Percentiles rank a stretch among this genome's conserved stretches.
Conservation (phyloP, 83 land plant genomes). For the Picea abies region DNA sequence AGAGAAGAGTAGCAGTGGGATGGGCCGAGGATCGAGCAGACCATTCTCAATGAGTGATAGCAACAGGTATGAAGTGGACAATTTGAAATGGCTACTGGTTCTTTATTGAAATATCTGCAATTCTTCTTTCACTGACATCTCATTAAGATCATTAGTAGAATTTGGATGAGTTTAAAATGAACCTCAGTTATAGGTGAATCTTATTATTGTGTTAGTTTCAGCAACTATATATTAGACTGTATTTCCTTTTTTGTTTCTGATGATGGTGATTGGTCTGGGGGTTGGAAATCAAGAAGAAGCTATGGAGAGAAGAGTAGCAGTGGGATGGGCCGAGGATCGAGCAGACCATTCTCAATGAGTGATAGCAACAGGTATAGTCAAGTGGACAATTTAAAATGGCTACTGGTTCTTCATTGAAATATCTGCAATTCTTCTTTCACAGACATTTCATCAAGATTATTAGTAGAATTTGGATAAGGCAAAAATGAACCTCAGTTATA, state of each 20-base stretch:
- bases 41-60: slow-evolving; percentile 33
- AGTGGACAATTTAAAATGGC: not conserved
- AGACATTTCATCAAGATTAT: not conserved
- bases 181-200: not conserved
- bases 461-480: not conserved
- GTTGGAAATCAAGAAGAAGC: slow-evolving; percentile 27
- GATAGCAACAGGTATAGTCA: slow-evolving; percentile 47
- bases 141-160: not conserved
- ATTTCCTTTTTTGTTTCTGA: not conserved
- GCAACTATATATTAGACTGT: not conserved
- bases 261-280: too few relatives aligned
- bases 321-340: slow-evolving; percentile 39
- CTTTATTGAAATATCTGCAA: not conserved
- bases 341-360: slow-evolving; percentile 31
- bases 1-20: slow-evolving; percentile 45
- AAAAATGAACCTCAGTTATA: not conserved
- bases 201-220: not conserved
- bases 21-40: slow-evolving; percentile 39
- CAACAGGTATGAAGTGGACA: slow-evolving; percentile 40
- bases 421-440: not conserved
- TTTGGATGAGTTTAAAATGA: not conserved
- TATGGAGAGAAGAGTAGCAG: slow-evolving; percentile 41
- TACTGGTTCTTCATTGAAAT: not conserved
- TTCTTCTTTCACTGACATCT: not conserved
- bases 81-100: not conserved